These are phyloP conservation scores for Colletotrichum orbiculare DNA, from an alignment of 2,329 filamentous ascomycete genomes.

Conservation along the genomic window DNA sequence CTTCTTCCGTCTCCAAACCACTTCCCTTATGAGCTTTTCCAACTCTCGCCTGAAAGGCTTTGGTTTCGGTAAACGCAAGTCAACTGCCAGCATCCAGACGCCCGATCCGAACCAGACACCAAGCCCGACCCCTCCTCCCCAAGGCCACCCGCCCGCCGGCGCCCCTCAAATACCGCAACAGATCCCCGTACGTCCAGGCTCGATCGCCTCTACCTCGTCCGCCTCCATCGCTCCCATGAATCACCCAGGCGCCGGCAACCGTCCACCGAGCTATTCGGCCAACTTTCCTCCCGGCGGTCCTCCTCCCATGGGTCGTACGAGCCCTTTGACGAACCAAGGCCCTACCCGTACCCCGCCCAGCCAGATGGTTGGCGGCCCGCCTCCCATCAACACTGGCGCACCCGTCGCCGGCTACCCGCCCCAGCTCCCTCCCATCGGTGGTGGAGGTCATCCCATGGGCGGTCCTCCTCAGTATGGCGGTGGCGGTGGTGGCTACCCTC, in stretches of 20 bases:
- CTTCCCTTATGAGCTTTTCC: constrained; percentile 77
- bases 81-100: constrained; percentile 69
- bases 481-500: constrained; percentile 59
- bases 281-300: constrained; percentile 62
- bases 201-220: constrained; percentile 59
- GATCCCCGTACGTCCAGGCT: constrained; percentile 50
- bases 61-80: constrained; percentile 85
- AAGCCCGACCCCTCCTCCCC: constrained; percentile 52
- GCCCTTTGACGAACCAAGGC: constrained; percentile 60
- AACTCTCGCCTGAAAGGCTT: constrained; percentile 83
- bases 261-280: constrained; percentile 72
- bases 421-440: constrained; percentile 55
- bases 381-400: constrained; percentile 74
- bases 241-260: constrained; percentile 68
- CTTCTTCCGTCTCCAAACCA: constrained; percentile 29
- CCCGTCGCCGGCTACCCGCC: constrained; percentile 70
- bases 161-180: constrained; percentile 63
- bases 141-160: constrained; percentile 37
- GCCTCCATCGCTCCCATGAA: constrained; percentile 69
- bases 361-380: constrained; percentile 72
- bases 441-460: constrained; percentile 44
- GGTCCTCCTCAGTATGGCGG: constrained; percentile 59
- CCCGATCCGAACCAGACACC: constrained; percentile 49
- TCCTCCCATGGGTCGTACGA: constrained; percentile 64
- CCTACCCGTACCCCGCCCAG: constrained; percentile 66